Evolutionary conservation across 2,329 filamentous ascomycete genomes (phyloP).

Genomic region (Phialophora expanda): DNA sequence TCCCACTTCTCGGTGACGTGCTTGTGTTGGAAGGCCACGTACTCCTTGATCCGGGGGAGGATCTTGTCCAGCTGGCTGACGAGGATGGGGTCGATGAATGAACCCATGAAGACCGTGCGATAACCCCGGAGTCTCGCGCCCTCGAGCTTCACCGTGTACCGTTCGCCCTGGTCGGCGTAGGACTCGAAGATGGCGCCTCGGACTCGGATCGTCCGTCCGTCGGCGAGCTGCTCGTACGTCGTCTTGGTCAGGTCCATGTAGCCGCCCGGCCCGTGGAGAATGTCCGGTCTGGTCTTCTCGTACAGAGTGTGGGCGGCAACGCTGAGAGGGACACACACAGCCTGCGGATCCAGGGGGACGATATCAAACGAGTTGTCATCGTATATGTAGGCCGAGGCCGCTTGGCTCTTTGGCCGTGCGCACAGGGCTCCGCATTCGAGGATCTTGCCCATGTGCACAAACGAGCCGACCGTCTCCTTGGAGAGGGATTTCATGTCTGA

Average conservation of each 20-base stretch:
- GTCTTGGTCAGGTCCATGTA: conserved; percentile 50
- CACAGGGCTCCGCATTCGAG: conserved; percentile 59
- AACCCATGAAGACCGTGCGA: conserved; percentile 55
- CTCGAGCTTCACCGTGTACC: conserved; percentile 59
- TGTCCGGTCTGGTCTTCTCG: conserved; percentile 61
- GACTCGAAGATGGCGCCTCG: conserved; percentile 57
- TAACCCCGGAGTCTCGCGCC: conserved; percentile 52
- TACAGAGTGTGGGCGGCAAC: conserved; percentile 62
- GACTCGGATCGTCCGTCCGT: conserved; percentile 37
- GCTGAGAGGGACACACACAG: conserved; percentile 54
- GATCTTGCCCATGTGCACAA: conserved; percentile 62
- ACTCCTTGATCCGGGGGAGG: conserved; percentile 43
- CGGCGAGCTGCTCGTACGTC: conserved; percentile 52
- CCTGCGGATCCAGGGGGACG: conserved; percentile 47
- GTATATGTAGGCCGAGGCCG: conserved; percentile 51
- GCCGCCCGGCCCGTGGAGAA: conserved; percentile 58
- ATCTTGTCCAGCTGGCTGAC: conserved; percentile 50
- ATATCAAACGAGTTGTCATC: conserved; percentile 56
- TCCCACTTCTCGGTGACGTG: conserved; percentile 44
- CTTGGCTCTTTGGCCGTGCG: conserved; percentile 54
- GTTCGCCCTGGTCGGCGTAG: conserved; percentile 45
- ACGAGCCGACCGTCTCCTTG: conserved; percentile 42
- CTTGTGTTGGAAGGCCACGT: conserved; percentile 34
- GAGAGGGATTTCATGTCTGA: background rate
- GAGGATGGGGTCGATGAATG: conserved; percentile 55